These are phyloP conservation scores for Sporothrix phasma DNA, from an alignment of 2,329 filamentous ascomycete species.

Conservation along the genomic window DNA sequence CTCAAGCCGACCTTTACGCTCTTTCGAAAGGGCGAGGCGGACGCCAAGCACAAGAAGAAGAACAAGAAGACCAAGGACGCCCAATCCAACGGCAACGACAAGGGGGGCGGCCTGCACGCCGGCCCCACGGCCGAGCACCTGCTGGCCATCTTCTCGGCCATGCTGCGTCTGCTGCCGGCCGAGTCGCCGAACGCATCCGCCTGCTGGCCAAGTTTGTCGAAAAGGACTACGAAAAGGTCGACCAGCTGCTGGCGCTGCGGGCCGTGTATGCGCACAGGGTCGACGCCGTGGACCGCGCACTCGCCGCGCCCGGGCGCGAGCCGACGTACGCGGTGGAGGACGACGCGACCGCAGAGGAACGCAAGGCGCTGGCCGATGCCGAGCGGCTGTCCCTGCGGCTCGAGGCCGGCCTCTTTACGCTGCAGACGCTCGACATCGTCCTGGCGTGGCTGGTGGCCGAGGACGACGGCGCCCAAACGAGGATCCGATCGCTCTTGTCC, in stretches of 20 bases:
- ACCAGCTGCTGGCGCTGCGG: constrained; percentile 60
- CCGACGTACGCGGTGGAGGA: constrained; percentile 29
- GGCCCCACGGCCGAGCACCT: constrained; percentile 68
- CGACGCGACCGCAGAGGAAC: constrained; percentile 48
- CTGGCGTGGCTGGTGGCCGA: constrained; percentile 89
- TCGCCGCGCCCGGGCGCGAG: constrained; percentile 33
- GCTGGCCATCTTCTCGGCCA: constrained; percentile 70
- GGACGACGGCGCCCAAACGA: constrained; percentile 62
- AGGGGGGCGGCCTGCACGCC: constrained; percentile 32
- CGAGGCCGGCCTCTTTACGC: constrained; percentile 72
- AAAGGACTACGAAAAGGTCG: constrained; percentile 81
- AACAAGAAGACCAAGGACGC: neutral
- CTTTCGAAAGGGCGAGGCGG: constrained; percentile 58
- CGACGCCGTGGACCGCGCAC: constrained; percentile 50
- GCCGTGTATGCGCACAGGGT: constrained; percentile 58
- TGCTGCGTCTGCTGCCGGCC: constrained; percentile 70
- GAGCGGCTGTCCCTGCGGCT: constrained; percentile 68
- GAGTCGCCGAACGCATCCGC: constrained; percentile 68
- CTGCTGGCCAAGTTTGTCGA: constrained; percentile 91
- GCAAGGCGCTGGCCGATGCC: constrained; percentile 46
- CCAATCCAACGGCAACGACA: neutral
- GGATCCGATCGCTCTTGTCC: constrained; percentile 52
- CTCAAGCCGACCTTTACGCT: constrained; percentile 76
- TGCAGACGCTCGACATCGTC: constrained; percentile 76
- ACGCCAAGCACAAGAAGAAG: constrained; percentile 15